These are phyloP conservation scores for Daldinia loculata DNA, from an alignment of 495 filamentous ascomycete species.

Conservation along the genomic window DNA sequence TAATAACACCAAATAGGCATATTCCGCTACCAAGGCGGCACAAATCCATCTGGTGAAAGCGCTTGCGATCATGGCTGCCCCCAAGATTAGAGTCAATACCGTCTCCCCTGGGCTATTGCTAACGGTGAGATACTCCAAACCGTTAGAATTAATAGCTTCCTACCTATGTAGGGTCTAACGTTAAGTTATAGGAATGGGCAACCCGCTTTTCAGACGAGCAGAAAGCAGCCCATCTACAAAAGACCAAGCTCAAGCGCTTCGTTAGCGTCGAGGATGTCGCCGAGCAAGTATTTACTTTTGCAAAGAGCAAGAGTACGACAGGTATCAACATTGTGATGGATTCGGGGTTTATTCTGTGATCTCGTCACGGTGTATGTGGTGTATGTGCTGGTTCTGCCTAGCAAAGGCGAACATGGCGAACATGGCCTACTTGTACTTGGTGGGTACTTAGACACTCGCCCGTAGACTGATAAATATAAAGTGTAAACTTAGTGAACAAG, in stretches of 20 bases:
- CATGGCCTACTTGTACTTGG: no score
- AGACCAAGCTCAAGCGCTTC: slow-evolving; percentile 60
- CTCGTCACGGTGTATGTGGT: not conserved
- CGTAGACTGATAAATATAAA: not conserved
- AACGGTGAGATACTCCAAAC: slow-evolving; percentile 48
- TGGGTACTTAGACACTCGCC: no score
- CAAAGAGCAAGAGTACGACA: slow-evolving; percentile 52
- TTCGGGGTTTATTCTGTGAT: slow-evolving; percentile 49
- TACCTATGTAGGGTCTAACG: slow-evolving; percentile 24
- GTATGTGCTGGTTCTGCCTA: not conserved
- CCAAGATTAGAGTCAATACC: slow-evolving; percentile 63
- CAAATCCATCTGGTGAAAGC: slow-evolving; percentile 64
- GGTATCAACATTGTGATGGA: slow-evolving; percentile 57
- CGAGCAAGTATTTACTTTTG: slow-evolving; percentile 56
- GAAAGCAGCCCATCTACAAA: slow-evolving; percentile 52
- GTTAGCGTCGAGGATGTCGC: slow-evolving; percentile 63
- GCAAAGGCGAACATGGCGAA: not conserved
- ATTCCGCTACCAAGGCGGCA: slow-evolving; percentile 64
- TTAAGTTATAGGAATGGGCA: slow-evolving; percentile 59
- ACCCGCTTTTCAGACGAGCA: slow-evolving; percentile 56
- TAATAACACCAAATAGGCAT: slow-evolving; percentile 46
- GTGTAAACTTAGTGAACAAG: not conserved
- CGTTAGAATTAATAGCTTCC: not conserved
- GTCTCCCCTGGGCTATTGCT: slow-evolving; percentile 62
- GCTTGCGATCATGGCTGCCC: slow-evolving; percentile 59